These are phyloP conservation scores for Naganishia onofrii DNA, from an alignment of 768 basidiomycete species.

Conservation along the genomic window DNA sequence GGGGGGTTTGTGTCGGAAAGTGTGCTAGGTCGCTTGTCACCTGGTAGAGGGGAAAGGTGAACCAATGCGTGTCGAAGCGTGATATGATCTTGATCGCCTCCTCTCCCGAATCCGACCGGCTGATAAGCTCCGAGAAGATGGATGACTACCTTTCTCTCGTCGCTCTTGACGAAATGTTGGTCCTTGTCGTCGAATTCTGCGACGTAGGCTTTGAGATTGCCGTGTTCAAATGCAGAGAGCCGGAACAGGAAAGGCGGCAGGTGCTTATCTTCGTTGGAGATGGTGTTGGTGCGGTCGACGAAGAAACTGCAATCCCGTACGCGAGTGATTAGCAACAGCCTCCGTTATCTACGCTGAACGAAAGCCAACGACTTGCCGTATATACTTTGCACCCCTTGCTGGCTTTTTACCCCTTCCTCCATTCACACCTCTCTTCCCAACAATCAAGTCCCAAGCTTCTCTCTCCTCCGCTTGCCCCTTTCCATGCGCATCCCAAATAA, in stretches of 20 bases:
- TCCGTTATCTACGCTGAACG: neutral
- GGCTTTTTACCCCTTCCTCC: too few relatives aligned
- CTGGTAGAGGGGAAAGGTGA: neutral
- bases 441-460: neutral
- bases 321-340: neutral
- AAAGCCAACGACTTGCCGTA: neutral
- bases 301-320: neutral
- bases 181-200: constrained; percentile 6
- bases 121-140: neutral
- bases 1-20: neutral
- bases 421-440: neutral
- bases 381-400: neutral
- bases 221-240: neutral
- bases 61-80: constrained; percentile 6
- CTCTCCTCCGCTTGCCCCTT: neutral
- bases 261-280: neutral
- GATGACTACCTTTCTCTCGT: neutral
- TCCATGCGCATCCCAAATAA: constrained; percentile 5
- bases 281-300: neutral
- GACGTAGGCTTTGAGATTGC: constrained; percentile 3
- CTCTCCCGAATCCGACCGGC: neutral
- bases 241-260: neutral
- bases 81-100: neutral
- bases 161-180: neutral
- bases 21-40: neutral